Percentiles rank a stretch among this genome's conserved stretches.
These are phyloP conservation scores for Alternaria sp. DNA, from an alignment of 2,329 filamentous ascomycete species.

Conservation along the genomic window DNA sequence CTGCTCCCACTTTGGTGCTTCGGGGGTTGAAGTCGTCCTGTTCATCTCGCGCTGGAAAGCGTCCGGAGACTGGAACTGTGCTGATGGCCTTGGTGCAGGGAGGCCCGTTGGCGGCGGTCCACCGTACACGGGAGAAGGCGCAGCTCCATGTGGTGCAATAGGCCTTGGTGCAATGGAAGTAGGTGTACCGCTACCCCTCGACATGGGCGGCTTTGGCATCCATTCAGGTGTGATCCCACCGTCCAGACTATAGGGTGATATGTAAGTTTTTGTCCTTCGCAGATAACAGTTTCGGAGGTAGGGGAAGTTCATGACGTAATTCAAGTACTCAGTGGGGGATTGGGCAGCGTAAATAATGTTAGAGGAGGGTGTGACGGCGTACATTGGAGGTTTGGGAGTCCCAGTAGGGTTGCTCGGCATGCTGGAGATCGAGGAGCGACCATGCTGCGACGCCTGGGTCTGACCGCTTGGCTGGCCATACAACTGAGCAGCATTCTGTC, in stretches of 20 bases:
- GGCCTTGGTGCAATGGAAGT: slow-evolving; percentile 27
- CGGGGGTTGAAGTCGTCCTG: slow-evolving; percentile 30
- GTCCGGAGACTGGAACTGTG: slow-evolving; percentile 55
- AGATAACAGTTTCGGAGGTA: slow-evolving; percentile 57
- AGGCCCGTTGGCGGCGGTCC: slow-evolving; percentile 19
- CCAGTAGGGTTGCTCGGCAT: slow-evolving; percentile 40
- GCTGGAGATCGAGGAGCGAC: slow-evolving; percentile 44
- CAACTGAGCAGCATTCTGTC: slow-evolving; percentile 16
- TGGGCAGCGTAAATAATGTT: slow-evolving; percentile 49
- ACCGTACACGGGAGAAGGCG: slow-evolving; percentile 20
- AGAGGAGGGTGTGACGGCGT: slow-evolving; percentile 47
- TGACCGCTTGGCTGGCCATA: slow-evolving; percentile 28
- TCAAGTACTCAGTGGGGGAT: slow-evolving; percentile 51
- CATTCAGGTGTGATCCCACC: slow-evolving; percentile 54
- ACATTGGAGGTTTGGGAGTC: slow-evolving; percentile 49
- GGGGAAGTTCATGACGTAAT: slow-evolving; percentile 56
- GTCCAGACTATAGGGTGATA: slow-evolving; percentile 56
- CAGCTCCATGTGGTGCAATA: slow-evolving; percentile 15
- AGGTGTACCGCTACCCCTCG: slow-evolving; percentile 15
- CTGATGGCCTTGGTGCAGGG: slow-evolving; percentile 38
- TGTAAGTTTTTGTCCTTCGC: slow-evolving; percentile 56
- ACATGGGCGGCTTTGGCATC: slow-evolving; percentile 39
- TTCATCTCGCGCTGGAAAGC: slow-evolving; percentile 55
- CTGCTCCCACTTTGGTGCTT: slow-evolving; percentile 43
- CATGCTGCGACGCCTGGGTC: slow-evolving; percentile 41